Evolutionary conservation across 208 protist species (phyloP).

Genomic region (Plasmodiophora brassicae): DNA sequence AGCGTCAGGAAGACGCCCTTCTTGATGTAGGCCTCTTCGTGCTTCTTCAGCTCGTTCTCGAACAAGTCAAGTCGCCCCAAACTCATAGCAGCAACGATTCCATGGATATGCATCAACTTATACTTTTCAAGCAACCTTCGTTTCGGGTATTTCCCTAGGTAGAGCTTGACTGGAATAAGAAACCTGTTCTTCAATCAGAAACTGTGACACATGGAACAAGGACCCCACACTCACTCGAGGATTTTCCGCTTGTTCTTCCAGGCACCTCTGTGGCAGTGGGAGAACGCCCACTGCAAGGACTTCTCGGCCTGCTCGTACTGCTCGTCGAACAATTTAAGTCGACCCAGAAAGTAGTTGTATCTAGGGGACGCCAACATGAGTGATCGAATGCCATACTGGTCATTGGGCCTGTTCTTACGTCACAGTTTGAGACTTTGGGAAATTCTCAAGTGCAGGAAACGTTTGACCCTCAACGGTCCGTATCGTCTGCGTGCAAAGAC

Average conservation of each 20-base stretch:
- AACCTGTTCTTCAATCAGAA: background rate
- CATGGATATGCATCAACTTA: background rate
- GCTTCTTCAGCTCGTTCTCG: background rate
- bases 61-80: constrained; percentile 3
- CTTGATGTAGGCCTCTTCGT: constrained; percentile 24
- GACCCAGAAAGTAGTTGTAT: constrained; percentile 12
- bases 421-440: constrained; percentile 10
- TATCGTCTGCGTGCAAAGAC: constrained; percentile 10
- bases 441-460: background rate
- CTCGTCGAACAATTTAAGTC: constrained; percentile 25
- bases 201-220: background rate
- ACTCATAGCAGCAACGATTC: background rate
- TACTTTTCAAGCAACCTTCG: background rate
- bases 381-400: background rate
- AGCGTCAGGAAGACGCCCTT: constrained; percentile 3
- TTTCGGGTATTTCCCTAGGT: background rate
- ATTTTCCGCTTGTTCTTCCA: background rate
- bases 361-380: background rate
- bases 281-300: background rate
- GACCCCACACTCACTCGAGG: background rate
- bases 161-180: constrained; percentile 1
- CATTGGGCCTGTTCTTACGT: constrained; percentile 8
- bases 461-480: constrained; percentile 3
- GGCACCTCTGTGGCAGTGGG: background rate
- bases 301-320: constrained; percentile 24